Base-by-base conservation (phyloP, 768 basidiomycete species). In the Coprinopsis cinerea region DNA sequence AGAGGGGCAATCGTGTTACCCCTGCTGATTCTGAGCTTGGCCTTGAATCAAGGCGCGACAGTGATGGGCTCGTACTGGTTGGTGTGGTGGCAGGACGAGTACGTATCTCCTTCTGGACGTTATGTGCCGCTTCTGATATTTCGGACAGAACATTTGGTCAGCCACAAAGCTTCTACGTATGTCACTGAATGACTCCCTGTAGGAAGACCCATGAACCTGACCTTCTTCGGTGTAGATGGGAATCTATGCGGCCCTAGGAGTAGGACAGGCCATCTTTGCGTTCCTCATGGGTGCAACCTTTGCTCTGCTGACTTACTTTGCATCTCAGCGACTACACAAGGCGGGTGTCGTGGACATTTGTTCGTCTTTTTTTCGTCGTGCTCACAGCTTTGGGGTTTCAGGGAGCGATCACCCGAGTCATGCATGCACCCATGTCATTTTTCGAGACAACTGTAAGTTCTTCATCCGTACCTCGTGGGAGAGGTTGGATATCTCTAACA, bases 371-470 rank as follows among this genome's bases (percentile, higher is more conserved):
- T 13, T 4, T 18, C 17, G 30, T 11, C 30, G 5, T 2, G 34
- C 17, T 41, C 23, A 18, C 37, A 30, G 40, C n/a, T 41, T 44
- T 41, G n/a, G 11, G n/a, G 32, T 35, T 55, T 47, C n/a, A 84
- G 81, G 67, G 65, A 52, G 82, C 88, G 4, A 77, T 88, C 48
- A 66, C 71, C 6, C 78, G 83, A 18, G 77, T 92, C 42, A 78
- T 94, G 76, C 79, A 83, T 61, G 88, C 90, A 0, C 91, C 91
- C 0, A 92, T 90, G 84, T 82, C 81, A 5, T 93, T 92, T 70
- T 94, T 92, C 60, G 92, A 94, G 60, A 92, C 84, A 1, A 89
- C 87, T 4, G 82, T 83, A 58, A 57, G 72, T 59, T 28, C 37
- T 14, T 15, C 22, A 35, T 9, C 18, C 18, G 20, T 42, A 11